These are phyloP conservation scores for Cocos nucifera DNA, from an alignment of 176 grass and related monocot species.

Conservation along the genomic window DNA sequence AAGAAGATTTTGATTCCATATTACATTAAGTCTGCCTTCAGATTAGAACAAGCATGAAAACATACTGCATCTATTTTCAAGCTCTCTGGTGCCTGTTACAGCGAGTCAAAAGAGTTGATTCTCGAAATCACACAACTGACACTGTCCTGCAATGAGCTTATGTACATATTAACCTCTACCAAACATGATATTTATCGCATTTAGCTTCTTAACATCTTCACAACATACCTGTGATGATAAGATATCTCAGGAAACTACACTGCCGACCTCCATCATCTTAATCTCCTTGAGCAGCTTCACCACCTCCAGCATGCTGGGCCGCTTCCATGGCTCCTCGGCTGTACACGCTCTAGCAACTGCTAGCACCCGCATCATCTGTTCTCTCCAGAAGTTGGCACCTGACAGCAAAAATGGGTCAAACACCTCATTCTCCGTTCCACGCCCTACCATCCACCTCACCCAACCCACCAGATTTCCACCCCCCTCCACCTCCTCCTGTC, in stretches of 20 bases:
- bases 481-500: constrained; percentile 76
- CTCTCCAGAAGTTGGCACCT: constrained; percentile 27
- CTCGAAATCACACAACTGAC: no score
- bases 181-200: no score
- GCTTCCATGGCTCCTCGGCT: constrained; percentile 64
- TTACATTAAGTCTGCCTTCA: no score
- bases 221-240: not conserved
- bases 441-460: constrained; percentile 69
- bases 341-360: constrained; percentile 52
- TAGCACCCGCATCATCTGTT: constrained; percentile 69
- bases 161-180: no score
- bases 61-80: no score
- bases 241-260: not conserved
- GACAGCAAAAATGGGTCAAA: constrained; percentile 62
- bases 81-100: no score
- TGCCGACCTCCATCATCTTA: constrained; percentile 40
- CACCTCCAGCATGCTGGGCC: constrained; percentile 86
- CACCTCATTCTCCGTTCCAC: constrained; percentile 42
- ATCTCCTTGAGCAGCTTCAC: constrained; percentile 61
- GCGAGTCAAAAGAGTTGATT: no score
- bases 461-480: constrained; percentile 89
- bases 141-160: no score
- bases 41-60: no score
- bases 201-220: no score
- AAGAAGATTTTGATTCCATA: no score